These are phyloP conservation scores for Thelonectria rubi DNA, from an alignment of 2,329 filamentous ascomycete species.

Conservation along the genomic window DNA sequence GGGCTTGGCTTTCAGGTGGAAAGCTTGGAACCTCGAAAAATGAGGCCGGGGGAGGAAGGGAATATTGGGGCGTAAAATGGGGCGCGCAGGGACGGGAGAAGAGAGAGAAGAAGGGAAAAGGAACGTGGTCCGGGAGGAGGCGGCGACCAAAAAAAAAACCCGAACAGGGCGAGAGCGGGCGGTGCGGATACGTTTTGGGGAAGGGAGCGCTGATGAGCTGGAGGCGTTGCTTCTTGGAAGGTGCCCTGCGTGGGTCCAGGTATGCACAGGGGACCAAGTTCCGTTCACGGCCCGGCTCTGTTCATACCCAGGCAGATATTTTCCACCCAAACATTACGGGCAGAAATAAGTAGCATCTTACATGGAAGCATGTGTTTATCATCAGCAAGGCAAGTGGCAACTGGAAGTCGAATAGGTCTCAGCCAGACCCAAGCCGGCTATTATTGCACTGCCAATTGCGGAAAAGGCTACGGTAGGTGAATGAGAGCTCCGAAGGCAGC, in stretches of 20 bases:
- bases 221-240: slow-evolving; percentile 36
- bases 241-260: slow-evolving; percentile 20
- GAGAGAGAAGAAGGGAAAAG: slow-evolving; percentile 32
- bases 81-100: slow-evolving; percentile 27
- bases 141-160: slow-evolving; percentile 35
- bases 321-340: slow-evolving; percentile 1
- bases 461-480: neutral
- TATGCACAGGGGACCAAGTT: slow-evolving; percentile 4
- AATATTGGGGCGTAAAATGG: slow-evolving; percentile 19
- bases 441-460: neutral
- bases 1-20: slow-evolving; percentile 39
- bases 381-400: slow-evolving; percentile 4
- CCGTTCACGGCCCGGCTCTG: neutral
- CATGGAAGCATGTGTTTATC: neutral
- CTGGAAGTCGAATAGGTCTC: slow-evolving; percentile 9
- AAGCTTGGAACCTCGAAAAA: slow-evolving; percentile 37
- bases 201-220: slow-evolving; percentile 29
- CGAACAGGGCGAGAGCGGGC: slow-evolving; percentile 37
- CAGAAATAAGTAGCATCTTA: neutral
- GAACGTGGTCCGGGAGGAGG: slow-evolving; percentile 35
- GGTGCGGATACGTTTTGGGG: slow-evolving; percentile 41
- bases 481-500: slow-evolving; percentile 1
- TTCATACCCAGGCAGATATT: neutral
- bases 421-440: slow-evolving; percentile 2
- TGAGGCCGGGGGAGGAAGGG: slow-evolving; percentile 13